Base-by-base conservation (phyloP, 2,329 filamentous ascomycete genomes). In the Incumbomyces delicatus region DNA sequence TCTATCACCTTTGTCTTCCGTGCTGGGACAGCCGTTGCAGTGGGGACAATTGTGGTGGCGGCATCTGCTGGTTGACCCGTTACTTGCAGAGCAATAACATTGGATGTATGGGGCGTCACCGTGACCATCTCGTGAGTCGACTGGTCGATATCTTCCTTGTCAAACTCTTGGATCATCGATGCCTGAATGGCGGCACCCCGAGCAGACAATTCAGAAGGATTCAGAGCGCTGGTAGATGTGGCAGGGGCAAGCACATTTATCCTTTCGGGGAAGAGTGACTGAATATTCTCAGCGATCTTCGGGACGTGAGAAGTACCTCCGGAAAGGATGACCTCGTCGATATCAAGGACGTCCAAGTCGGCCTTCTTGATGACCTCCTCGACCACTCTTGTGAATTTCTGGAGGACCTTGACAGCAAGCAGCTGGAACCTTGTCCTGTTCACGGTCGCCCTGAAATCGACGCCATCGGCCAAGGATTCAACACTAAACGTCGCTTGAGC, bases 141-240 rank as follows among this genome's bases (percentile, higher is more conserved):
- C 75, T 95, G 89, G 64, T 94, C 86, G 58, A 98, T 94, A 63
- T 96, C 90, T 56, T 87, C 82, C 57, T 80, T 76, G 60, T 98
- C 92, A 67, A 94, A 98, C 67, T 95, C 90, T 66, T 89, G 82
- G 65, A 98, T 87, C 53, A 98, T 74, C 50, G 83, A 94, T 32
- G 92, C 92, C 71, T 98, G 92, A 59, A 98, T 87, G 29, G 92
- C 90, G 51, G 92, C 92, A 62, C 92, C 92, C 54, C 92, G 82
- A 53, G 86, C 85, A 59, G 83, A 75, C 47, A 95, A 77, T 71
- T 96, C 90, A 2, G 87, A 92, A 53, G 92, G 92, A 77, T 96
- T 96, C 70, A 96, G 81, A 53, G 90, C 85, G 20, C 74, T 75
- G 33, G 83, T 60, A 55, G 73, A 79, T 46, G 89, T 95, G 48